Base-by-base conservation (phyloP, 2,329 filamentous ascomycete genomes). In the Pseudogymnoascus verrucosus region DNA sequence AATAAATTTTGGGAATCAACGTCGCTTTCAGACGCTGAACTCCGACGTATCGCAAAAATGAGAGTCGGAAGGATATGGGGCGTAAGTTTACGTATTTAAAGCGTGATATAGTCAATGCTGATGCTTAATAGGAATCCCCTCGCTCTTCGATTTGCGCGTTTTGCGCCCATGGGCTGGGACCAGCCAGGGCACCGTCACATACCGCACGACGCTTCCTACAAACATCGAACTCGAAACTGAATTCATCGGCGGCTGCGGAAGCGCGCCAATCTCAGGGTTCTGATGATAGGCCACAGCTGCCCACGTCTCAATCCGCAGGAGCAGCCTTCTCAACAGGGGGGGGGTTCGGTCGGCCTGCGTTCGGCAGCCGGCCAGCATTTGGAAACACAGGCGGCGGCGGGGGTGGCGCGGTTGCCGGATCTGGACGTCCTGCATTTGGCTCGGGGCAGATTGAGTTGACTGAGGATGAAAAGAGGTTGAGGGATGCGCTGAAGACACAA, bases 121-220 rank as follows among this genome's bases (percentile, higher is more conserved):
- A 62, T 34, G 11, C 26, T 40, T 19, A 37, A 34, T 61, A 74
- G 72, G 71, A 73, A 64, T 57, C 69, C 12, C 61, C 67, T 26
- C 62, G 66, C 64, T 65, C 68, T 60, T 71, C 71, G 23, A 61
- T 74, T 54, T 74, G 72, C 63, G 70, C 71, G 34, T 73, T 74
- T 64, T 74, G 72, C 65, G 69, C 71, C 28, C 69, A 72, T 69
- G 67, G 70, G 63, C 64, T 73, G 47, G 70, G 70, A 62, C 69
- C 69, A 65, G 63, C 67, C 68, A 67, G 68, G 61, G 67, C 61
- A 44, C 66, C 69, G 65, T 70, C 70, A n/a, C 71, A 71, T 66
- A 65, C 70, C 62, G 68, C 71, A 65, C 69, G 72, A 14, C 69
- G 72, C 64, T 72, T 72, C 60, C 62, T 74, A 39, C 71, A 72